These are phyloP conservation scores for Neotropicomus parvogracilis DNA, from an alignment of 1,284 basidiomycete genomes.

Conservation along the genomic window DNA sequence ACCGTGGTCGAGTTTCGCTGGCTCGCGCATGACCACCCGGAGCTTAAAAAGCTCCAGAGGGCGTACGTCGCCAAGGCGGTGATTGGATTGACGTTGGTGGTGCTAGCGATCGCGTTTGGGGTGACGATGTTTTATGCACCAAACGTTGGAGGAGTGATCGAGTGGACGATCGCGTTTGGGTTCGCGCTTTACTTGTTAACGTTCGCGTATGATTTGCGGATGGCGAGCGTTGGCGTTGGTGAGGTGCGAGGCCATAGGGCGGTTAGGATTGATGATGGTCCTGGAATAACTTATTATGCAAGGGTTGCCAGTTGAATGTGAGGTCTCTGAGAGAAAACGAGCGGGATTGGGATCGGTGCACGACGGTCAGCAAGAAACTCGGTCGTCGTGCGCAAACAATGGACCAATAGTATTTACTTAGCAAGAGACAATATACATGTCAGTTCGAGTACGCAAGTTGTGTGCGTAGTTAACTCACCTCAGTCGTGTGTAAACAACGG, in stretches of 20 bases:
- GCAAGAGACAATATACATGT: too few relatives aligned
- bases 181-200: conserved; percentile 69
- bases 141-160: conserved; percentile 59
- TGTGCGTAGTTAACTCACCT: too few relatives aligned
- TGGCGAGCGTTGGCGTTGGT: conserved; percentile 36
- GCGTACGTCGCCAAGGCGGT: conserved; percentile 61
- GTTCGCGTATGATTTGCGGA: conserved; percentile 63
- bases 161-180: conserved; percentile 70
- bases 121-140: conserved; percentile 43
- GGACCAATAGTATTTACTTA: too few relatives aligned
- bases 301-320: too few relatives aligned
- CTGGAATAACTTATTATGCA: background rate
- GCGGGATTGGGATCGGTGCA: too few relatives aligned
- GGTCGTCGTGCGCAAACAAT: too few relatives aligned
- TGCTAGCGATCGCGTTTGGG: conserved; percentile 60
- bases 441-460: too few relatives aligned
- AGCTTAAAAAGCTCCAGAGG: conserved; percentile 44
- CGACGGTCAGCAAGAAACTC: too few relatives aligned
- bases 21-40: conserved; percentile 54
- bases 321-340: too few relatives aligned
- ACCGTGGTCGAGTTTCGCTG: conserved; percentile 68
- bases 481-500: too few relatives aligned
- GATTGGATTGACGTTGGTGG: conserved; percentile 54
- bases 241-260: conserved; percentile 1
- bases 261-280: background rate